Base-by-base conservation (phyloP, 1,284 basidiomycete genomes). In the Pyrrhoderma noxium region DNA sequence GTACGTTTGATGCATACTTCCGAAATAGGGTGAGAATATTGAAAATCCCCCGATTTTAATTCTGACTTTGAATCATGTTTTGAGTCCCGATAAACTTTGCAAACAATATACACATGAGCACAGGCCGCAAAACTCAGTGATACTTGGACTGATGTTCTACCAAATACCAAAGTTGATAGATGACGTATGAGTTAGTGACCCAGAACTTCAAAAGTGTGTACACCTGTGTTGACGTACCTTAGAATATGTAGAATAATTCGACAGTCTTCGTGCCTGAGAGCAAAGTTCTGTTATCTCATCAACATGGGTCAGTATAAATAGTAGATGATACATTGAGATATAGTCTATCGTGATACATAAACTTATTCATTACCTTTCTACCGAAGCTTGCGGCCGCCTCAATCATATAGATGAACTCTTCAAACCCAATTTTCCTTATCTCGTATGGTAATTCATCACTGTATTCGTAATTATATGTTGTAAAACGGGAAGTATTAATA, bases 381-480 rank as follows among this genome's bases (percentile, higher is more conserved):
- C 36, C 36, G 8, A 53, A 36, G 41, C 43, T 49, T 16, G 52
- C 47, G 2, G 41, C 52, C 13, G 52, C 52, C 3, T 35, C 52
- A 14, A 53, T 25, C 35, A 53, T 49, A 27, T 49, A 49, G 38
- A 49, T 47, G 52, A 53, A 53, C 9, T 39, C 25, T 23, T 21
- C n/a, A 36, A 53, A 36, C 7, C 47, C 52, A 34, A 44, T 23
- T 21, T 49, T 45, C 8, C 47, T 39, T 16, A 49, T 19, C 3
- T n/a, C 16, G 21, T 39, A 53, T 5, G 52, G 41, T 2, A 53
- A 21, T 34, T 45, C 47, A 3, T 49, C 47, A 22, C 52, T 53
- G 19, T 22, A 22, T 14, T n/a, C n/a, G n/a, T n/a, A n/a, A n/a
- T n/a, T n/a, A n/a, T n/a, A n/a, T n/a, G n/a, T n/a, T n/a, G n/a